phyloP scores from a whole-genome alignment of 192 early-diverging fungal genomes.

The Coemansia sp. region DNA sequence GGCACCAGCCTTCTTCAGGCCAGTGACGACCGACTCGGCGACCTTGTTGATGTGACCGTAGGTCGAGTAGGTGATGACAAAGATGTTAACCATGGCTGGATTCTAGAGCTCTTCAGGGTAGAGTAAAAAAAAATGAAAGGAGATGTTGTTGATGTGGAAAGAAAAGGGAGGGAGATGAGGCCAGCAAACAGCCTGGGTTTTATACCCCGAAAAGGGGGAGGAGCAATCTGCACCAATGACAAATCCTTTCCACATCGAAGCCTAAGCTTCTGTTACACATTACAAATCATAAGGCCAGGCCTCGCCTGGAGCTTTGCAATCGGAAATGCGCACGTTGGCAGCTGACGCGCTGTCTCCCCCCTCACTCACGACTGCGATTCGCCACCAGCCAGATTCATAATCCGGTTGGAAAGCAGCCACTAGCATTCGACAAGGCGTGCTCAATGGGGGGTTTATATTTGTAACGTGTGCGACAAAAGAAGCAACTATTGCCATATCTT shows the following conservation, averaged over 20 bases:
- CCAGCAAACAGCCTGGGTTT: neutral
- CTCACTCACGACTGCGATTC: neutral
- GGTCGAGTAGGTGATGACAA: constrained; percentile 68
- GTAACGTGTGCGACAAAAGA: no score
- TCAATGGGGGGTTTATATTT: neutral
- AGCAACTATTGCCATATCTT: constrained; percentile 40
- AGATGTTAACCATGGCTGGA: constrained; percentile 50
- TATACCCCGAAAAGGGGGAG: neutral
- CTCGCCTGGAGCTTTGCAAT: neutral
- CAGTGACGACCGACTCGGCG: constrained; percentile 61
- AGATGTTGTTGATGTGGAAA: neutral
- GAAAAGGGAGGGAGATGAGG: neutral
- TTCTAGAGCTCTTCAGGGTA: neutral
- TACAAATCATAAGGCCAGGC: neutral
- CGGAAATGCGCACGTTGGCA: neutral
- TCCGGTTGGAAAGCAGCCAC: neutral
- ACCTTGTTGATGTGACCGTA: constrained; percentile 74
- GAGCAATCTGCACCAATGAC: neutral
- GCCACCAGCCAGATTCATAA: neutral
- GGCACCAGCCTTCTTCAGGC: constrained; percentile 55
- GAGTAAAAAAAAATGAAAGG: neutral
- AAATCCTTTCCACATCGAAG: neutral
- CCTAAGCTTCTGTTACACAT: neutral
- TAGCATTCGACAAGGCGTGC: neutral
- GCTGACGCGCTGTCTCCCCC: neutral